These are phyloP conservation scores for Pichia sporocuriosa DNA, from an alignment of 805 yeast species.

Conservation along the genomic window DNA sequence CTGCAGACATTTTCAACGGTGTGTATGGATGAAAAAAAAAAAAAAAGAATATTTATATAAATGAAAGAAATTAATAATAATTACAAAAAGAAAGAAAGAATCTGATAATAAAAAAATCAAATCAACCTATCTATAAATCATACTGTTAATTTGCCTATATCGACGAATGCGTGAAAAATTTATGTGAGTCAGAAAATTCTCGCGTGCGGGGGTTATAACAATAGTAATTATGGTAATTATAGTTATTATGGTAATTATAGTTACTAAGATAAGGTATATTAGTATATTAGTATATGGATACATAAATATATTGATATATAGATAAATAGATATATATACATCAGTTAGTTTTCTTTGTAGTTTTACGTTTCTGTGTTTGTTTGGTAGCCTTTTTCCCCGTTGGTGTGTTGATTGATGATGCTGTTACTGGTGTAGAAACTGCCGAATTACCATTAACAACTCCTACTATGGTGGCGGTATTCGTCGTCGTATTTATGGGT, in stretches of 20 bases:
- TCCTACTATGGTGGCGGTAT: too few relatives aligned
- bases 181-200: neutral
- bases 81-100: too few relatives aligned
- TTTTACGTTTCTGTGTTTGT: constrained; percentile 1
- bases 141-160: too few relatives aligned
- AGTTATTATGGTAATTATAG: too few relatives aligned
- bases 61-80: neutral
- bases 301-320: neutral
- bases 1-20: constrained; percentile 22
- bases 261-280: too few relatives aligned
- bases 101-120: too few relatives aligned
- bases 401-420: neutral
- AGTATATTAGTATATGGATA: too few relatives aligned
- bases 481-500: too few relatives aligned
- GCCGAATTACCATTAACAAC: too few relatives aligned
- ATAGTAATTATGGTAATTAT: too few relatives aligned
- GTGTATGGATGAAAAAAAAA: neutral
- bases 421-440: neutral
- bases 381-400: neutral
- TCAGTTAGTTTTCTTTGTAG: neutral
- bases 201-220: neutral
- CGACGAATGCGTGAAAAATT: neutral
- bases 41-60: neutral
- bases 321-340: neutral
- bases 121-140: too few relatives aligned